A percentile compares a stretch with the other conserved stretches of the same genome.
phyloP scores from a whole-genome alignment of 495 filamentous ascomycete genomes.

The Sabuloglossum arenarium region DNA sequence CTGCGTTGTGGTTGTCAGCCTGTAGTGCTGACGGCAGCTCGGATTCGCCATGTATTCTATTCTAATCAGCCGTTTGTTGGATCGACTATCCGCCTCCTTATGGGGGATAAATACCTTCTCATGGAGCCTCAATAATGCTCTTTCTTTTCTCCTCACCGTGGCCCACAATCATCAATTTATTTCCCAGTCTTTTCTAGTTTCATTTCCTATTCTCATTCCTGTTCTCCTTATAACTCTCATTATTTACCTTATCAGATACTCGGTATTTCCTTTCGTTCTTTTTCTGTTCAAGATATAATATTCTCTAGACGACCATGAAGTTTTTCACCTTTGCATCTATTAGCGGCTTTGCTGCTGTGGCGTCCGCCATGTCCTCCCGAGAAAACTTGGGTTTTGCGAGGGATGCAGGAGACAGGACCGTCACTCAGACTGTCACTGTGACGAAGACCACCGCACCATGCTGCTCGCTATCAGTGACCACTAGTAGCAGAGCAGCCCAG shows the following conservation, averaged over 20 bases:
- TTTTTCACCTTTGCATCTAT: neutral
- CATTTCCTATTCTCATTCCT: neutral
- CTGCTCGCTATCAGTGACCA: neutral
- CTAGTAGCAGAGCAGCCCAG: neutral
- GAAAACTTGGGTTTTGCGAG: too few relatives aligned
- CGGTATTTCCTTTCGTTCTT: neutral
- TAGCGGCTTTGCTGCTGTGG: conserved; percentile 1
- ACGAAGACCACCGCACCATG: too few relatives aligned
- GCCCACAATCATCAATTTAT: conserved; percentile 2
- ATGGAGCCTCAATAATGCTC: neutral
- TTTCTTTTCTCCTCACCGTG: conserved; percentile 3
- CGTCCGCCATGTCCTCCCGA: neutral
- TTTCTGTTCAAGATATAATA: neutral
- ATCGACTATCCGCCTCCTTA: neutral
- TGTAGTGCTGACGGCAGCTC: too few relatives aligned
- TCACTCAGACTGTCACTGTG: neutral
- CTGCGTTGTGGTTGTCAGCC: too few relatives aligned
- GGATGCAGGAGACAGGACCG: neutral
- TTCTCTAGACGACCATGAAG: neutral
- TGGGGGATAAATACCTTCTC: neutral
- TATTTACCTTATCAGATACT: neutral
- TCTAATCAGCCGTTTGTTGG: neutral
- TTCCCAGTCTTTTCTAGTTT: conserved; percentile 1
- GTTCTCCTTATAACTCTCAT: neutral
- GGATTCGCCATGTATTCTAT: too few relatives aligned